A percentile compares a stretch with the other conserved stretches of the same genome.
Conservation (phyloP, 139 green algal genomes). For the Dunaliella primolecta region DNA sequence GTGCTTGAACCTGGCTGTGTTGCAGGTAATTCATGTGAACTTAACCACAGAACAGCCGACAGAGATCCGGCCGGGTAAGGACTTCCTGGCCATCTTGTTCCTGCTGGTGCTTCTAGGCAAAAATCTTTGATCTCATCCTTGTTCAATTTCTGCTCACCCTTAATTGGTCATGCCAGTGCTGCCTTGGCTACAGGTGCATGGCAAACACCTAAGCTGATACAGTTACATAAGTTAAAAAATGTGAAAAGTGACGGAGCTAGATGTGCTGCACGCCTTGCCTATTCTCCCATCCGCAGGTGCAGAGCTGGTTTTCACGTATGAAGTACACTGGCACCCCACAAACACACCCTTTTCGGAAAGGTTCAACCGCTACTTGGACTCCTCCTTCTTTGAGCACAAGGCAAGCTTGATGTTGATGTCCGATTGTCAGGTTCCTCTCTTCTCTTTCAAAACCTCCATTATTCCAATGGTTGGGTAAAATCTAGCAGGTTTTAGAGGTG, state of each 20-base stretch:
- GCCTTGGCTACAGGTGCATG: too few species aligned
- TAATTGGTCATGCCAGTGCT: too few species aligned
- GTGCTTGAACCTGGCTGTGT: neutral
- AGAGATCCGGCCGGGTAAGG: slow-evolving; percentile 58
- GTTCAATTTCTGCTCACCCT: too few species aligned
- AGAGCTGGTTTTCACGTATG: slow-evolving; percentile 86
- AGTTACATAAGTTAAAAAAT: too few species aligned
- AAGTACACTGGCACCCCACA: slow-evolving; percentile 76
- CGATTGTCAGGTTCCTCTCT: neutral
- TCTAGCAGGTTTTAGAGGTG: neutral
- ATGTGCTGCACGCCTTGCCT: too few species aligned
- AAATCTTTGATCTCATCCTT: too few species aligned
- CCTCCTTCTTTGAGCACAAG: slow-evolving; percentile 98
- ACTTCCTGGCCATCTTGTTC: too few species aligned
- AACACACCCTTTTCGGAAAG: slow-evolving; percentile 71
- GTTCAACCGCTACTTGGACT: slow-evolving; percentile 97
- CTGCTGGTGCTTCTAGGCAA: too few species aligned
- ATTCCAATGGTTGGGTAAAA: neutral
- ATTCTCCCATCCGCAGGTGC: too few species aligned
- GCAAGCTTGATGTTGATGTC: slow-evolving; percentile 18
- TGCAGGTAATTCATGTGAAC: slow-evolving; percentile 95
- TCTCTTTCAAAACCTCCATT: neutral
- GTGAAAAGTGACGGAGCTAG: too few species aligned
- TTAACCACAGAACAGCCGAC: slow-evolving; percentile 75
- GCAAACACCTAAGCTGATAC: too few species aligned